phyloP scores from a whole-genome alignment of 768 basidiomycete species.

The Suillus cothurnatus region DNA sequence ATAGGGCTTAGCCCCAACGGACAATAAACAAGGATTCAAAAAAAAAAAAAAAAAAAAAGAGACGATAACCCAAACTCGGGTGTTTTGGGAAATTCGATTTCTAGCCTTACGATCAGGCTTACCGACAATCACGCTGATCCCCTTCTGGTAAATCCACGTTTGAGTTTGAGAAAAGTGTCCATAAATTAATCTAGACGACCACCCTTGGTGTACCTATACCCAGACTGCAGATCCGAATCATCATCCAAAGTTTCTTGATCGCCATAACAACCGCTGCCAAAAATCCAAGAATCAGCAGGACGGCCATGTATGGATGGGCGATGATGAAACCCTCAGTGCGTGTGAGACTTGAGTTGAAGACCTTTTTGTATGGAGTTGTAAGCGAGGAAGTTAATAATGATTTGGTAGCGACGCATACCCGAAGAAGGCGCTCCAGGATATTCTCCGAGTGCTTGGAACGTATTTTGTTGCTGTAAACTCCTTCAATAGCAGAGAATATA shows the following conservation, averaged over 20 bases:
- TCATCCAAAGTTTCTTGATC: conserved; percentile 20
- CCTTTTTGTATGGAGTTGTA: conserved; percentile 15
- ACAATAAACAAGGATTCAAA: too few relatives aligned
- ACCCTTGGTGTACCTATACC: conserved; percentile 21
- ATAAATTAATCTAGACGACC: conserved; percentile 25
- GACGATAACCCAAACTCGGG: not conserved
- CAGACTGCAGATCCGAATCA: conserved; percentile 17
- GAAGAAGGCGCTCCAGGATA: conserved; percentile 61
- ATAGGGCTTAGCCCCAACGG: too few relatives aligned
- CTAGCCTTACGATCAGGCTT: not conserved
- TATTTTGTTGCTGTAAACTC: conserved; percentile 53
- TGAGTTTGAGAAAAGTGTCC: not conserved
- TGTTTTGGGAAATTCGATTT: not conserved
- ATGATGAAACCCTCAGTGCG: conserved; percentile 13
- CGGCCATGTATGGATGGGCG: conserved; percentile 24
- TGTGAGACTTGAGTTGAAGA: conserved; percentile 18
- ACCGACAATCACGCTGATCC: not conserved
- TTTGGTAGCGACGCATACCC: conserved; percentile 43
- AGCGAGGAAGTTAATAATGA: not conserved
- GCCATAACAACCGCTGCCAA: conserved; percentile 13
- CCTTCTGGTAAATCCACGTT: not conserved
- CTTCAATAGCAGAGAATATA: conserved; percentile 73
- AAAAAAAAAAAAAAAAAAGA: too few relatives aligned
- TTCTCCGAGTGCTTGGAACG: conserved; percentile 69
- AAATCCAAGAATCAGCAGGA: conserved; percentile 12